These are phyloP conservation scores for Ambrosia hybrid DNA, from an alignment of 140 eudicot genomes.

Conservation along the genomic window DNA sequence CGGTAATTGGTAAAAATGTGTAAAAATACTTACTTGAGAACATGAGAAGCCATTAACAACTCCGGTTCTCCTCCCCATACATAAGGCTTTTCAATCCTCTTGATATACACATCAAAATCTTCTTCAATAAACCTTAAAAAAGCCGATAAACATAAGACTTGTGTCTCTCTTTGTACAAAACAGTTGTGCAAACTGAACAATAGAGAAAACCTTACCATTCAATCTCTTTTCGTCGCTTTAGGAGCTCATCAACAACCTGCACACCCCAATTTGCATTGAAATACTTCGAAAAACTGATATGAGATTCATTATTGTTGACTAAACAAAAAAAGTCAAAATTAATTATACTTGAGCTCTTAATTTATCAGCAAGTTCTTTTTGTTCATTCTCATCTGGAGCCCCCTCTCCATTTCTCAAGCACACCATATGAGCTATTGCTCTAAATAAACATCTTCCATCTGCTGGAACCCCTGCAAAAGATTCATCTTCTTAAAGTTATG, in stretches of 20 bases:
- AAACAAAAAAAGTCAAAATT: neutral
- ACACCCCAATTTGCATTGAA: slow-evolving; percentile 4
- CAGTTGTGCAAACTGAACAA: neutral
- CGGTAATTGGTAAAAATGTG: neutral
- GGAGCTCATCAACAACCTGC: slow-evolving; percentile 82
- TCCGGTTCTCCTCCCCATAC: slow-evolving; percentile 99
- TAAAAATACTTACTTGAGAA: slow-evolving; percentile 57
- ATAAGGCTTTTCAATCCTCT: slow-evolving; percentile 60
- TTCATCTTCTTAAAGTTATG: neutral
- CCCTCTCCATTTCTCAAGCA: slow-evolving; percentile 76
- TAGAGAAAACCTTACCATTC: slow-evolving; percentile 51
- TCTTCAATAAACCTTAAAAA: slow-evolving; percentile 68
- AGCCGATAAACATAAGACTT: neutral
- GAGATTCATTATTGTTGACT: neutral
- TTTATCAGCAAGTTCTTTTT: slow-evolving; percentile 81
- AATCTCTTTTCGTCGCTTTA: slow-evolving; percentile 70
- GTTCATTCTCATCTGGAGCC: slow-evolving; percentile 80
- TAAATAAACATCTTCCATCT: slow-evolving; percentile 83
- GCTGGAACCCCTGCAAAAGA: slow-evolving; percentile 64
- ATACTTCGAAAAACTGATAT: neutral
- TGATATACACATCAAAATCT: slow-evolving; percentile 70
- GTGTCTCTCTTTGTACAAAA: neutral
- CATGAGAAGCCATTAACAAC: slow-evolving; percentile 80
- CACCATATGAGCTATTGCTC: slow-evolving; percentile 84
- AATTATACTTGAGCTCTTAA: slow-evolving; percentile 72